These are phyloP conservation scores for Penicillium manginii DNA, from an alignment of 495 filamentous ascomycete genomes.

Conservation along the genomic window DNA sequence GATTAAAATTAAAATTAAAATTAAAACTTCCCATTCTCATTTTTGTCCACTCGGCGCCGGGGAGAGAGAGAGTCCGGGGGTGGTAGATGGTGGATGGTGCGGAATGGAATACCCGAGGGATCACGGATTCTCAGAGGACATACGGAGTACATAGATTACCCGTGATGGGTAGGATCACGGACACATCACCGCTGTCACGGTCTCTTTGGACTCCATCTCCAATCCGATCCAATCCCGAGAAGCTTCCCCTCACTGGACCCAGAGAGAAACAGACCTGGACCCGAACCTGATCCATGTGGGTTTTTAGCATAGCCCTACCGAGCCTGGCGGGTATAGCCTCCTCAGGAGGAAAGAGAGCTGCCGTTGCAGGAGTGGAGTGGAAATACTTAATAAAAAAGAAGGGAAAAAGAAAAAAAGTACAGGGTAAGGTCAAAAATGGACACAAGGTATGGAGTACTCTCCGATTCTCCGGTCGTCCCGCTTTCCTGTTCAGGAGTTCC, in stretches of 20 bases:
- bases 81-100: constrained; percentile 6
- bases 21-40: neutral
- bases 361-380: neutral
- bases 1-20: too few species aligned
- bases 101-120: constrained; percentile 25
- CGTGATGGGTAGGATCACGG: neutral
- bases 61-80: constrained; percentile 7
- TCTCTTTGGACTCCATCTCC: neutral
- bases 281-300: neutral
- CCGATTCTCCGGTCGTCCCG: constrained; percentile 16
- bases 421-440: too few species aligned
- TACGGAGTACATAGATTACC: too few species aligned
- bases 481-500: constrained; percentile 33
- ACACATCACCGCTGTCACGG: neutral
- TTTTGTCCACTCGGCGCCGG: neutral
- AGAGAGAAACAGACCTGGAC: too few species aligned
- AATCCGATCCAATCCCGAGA: neutral
- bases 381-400: neutral
- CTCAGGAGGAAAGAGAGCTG: neutral
- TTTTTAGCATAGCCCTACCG: neutral
- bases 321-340: constrained; percentile 1
- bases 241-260: constrained; percentile 3
- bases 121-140: constrained; percentile 11
- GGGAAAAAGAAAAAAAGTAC: neutral
- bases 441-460: constrained; percentile 18